phyloP scores from a whole-genome alignment of 1,284 basidiomycete genomes.

The Exobasidium rhododendri region DNA sequence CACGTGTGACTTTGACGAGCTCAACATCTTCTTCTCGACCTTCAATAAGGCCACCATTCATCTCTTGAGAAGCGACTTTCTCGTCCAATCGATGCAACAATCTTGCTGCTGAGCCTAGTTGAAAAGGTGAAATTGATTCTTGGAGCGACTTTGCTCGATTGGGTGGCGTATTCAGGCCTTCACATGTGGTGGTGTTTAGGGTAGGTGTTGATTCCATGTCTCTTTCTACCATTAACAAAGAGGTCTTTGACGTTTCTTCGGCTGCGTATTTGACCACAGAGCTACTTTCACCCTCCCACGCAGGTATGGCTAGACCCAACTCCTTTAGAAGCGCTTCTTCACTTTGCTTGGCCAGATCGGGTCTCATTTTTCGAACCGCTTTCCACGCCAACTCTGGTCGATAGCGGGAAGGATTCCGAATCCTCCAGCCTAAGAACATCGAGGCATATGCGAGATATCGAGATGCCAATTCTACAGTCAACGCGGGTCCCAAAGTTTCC shows the following conservation, averaged over 20 bases:
- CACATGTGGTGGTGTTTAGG: neutral
- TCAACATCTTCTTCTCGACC: neutral
- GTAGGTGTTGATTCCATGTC: neutral
- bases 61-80: neutral
- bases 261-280: neutral
- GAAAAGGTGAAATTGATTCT: conserved; percentile 1
- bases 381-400: conserved; percentile 8
- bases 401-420: conserved; percentile 1
- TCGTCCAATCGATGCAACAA: neutral
- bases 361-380: conserved; percentile 4
- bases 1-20: neutral
- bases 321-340: conserved; percentile 14
- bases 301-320: conserved; percentile 1
- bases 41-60: neutral
- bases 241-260: neutral
- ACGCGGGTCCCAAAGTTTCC: neutral
- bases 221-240: neutral
- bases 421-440: conserved; percentile 14
- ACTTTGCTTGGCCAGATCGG: conserved; percentile 3
- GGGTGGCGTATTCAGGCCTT: neutral
- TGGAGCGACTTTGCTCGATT: neutral
- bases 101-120: neutral
- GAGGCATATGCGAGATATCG: conserved; percentile 12
- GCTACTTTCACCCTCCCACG: neutral
- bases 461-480: conserved; percentile 12